These are phyloP conservation scores for Rhodotorula sp. DNA, from an alignment of 1,284 basidiomycete genomes.

Conservation along the genomic window DNA sequence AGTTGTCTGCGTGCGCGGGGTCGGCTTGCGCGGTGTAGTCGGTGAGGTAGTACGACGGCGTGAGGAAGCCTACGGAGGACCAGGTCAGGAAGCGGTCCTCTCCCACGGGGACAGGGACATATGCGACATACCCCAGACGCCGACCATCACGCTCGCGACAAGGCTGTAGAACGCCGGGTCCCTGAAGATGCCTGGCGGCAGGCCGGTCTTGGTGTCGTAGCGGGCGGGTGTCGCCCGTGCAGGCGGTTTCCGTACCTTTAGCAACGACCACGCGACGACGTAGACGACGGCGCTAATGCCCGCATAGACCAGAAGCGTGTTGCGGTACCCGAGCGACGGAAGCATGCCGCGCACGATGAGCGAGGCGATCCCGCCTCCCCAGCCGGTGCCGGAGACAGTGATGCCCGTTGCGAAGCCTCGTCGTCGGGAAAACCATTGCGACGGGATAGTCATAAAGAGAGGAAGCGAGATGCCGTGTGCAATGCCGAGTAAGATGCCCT, in stretches of 20 bases:
- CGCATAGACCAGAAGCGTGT: constrained; percentile 34
- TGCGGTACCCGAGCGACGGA: constrained; percentile 27
- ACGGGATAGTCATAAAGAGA: constrained; percentile 34
- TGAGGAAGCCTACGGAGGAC: constrained; percentile 11
- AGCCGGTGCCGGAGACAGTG: constrained; percentile 20
- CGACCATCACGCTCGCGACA: constrained; percentile 5
- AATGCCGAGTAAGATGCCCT: constrained; percentile 36
- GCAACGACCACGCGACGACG: constrained; percentile 19
- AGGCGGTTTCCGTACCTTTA: constrained; percentile 23
- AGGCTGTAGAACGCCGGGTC: constrained; percentile 26
- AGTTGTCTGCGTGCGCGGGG: constrained; percentile 26
- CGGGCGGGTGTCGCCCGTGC: constrained; percentile 11
- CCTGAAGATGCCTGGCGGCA: constrained; percentile 29
- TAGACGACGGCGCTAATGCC: constrained; percentile 28
- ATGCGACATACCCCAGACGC: constrained; percentile 10
- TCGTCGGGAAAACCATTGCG: constrained; percentile 34
- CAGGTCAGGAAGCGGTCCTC: too few species aligned
- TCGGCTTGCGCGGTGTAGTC: constrained; percentile 25
- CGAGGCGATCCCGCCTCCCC: constrained; percentile 31
- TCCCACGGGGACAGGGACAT: not conserved
- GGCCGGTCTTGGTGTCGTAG: constrained; percentile 31
- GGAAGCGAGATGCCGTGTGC: constrained; percentile 28
- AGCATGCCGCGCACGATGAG: constrained; percentile 34
- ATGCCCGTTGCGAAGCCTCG: constrained; percentile 40
- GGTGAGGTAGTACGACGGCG: constrained; percentile 35